Evolutionary conservation across 768 basidiomycete species (phyloP).

Genomic region (Phylloporus arenicola): DNA sequence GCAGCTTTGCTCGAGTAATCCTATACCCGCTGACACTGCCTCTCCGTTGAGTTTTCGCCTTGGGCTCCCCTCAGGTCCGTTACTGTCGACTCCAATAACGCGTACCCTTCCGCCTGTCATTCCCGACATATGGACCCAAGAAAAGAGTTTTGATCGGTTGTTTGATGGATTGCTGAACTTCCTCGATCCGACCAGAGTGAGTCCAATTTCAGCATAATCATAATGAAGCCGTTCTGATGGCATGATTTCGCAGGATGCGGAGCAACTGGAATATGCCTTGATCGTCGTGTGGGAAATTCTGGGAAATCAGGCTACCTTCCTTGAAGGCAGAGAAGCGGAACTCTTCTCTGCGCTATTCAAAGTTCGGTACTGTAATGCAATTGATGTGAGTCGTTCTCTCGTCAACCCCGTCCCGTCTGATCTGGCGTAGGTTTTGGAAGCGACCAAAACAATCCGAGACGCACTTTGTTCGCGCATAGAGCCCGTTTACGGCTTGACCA

Average conservation of each 20-base stretch:
- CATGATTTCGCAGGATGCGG: conserved; percentile 43
- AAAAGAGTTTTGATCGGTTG: conserved; percentile 64
- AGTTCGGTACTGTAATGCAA: conserved; percentile 66
- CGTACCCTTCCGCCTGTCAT: conserved; percentile 38
- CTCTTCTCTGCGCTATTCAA: conserved; percentile 66
- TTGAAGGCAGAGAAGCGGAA: conserved; percentile 78
- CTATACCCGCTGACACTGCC: conserved; percentile 37
- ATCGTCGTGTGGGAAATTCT: conserved; percentile 82
- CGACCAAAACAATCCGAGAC: conserved; percentile 78
- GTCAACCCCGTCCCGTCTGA: background rate
- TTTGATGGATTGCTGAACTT: conserved; percentile 62
- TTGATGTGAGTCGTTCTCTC: conserved; percentile 47
- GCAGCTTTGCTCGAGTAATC: conserved; percentile 55
- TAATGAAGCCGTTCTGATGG: background rate
- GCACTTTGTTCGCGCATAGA: conserved; percentile 65
- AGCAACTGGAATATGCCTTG: conserved; percentile 70
- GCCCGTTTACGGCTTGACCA: conserved; percentile 81
- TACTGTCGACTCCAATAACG: conserved; percentile 44
- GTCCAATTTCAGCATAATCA: conserved; percentile 13
- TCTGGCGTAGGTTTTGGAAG: conserved; percentile 63
- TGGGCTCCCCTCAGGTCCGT: conserved; percentile 50
- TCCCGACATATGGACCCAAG: conserved; percentile 66
- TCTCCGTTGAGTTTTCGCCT: conserved; percentile 52
- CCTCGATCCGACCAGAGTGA: conserved; percentile 59
- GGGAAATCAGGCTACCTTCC: conserved; percentile 61